Conservation (phyloP, 1,139 yeast species). For the Pichia kudriavzevii region DNA sequence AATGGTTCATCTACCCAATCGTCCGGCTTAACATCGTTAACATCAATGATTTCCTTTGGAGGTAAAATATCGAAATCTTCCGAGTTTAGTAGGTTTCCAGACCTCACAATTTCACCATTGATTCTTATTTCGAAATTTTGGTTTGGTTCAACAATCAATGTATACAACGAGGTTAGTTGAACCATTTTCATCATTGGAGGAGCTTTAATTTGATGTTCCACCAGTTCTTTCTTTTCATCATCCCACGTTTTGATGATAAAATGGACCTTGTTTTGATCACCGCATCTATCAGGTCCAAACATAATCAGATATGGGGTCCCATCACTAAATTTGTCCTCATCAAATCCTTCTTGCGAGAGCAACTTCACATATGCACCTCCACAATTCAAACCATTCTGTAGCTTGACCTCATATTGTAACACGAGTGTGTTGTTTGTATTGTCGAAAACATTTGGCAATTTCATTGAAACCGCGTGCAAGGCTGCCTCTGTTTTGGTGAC, state of each 20-base stretch:
- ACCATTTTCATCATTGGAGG: constrained; percentile 62
- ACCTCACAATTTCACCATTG: constrained; percentile 65
- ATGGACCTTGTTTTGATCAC: constrained; percentile 69
- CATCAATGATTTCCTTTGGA: constrained; percentile 55
- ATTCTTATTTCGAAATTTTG: constrained; percentile 73
- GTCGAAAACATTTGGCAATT: constrained; percentile 47
- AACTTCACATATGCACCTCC: constrained; percentile 60
- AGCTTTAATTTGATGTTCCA: constrained; percentile 60
- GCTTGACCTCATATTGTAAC: constrained; percentile 80
- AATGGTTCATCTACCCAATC: constrained; percentile 69
- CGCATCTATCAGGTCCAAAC: constrained; percentile 96
- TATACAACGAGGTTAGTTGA: constrained; percentile 59
- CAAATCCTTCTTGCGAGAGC: background rate
- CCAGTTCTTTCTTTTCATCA: constrained; percentile 47
- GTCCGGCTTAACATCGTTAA: constrained; percentile 56
- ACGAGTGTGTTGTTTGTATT: constrained; percentile 60
- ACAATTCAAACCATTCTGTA: constrained; percentile 69
- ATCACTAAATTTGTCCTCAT: constrained; percentile 39
- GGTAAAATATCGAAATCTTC: constrained; percentile 51
- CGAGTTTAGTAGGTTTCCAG: constrained; percentile 57
- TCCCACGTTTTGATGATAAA: constrained; percentile 58
- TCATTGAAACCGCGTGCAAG: constrained; percentile 68
- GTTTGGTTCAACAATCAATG: constrained; percentile 57
- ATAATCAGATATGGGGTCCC: constrained; percentile 73
- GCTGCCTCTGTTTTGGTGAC: constrained; percentile 71